A percentile compares a stretch with the other conserved stretches of the same genome.
Conservation (phyloP, 75 land plant species). For the Selaginella moellendorffii region DNA sequence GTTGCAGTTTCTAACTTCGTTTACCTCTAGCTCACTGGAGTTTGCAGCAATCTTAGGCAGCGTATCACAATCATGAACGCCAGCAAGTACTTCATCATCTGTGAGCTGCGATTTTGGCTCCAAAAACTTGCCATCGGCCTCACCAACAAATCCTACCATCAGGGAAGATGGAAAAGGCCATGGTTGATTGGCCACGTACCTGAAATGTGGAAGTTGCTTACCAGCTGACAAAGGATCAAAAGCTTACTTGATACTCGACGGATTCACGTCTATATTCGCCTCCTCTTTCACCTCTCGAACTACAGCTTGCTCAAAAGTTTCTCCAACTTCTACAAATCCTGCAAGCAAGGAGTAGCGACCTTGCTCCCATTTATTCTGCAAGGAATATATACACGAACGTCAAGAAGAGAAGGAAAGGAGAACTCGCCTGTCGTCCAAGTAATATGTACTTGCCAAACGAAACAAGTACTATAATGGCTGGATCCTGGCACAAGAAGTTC, state of each 20-base stretch:
- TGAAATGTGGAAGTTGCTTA: no score
- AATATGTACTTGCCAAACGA: constrained; percentile 34
- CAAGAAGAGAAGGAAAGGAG: no score
- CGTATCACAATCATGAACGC: constrained; percentile 16
- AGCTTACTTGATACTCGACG: constrained; percentile 20
- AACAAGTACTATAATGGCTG: constrained; percentile 38
- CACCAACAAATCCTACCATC: constrained; percentile 35
- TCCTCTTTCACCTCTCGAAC: constrained; percentile 37
- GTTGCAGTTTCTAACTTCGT: no score
- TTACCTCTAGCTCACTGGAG: constrained; percentile 32
- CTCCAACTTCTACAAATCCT: constrained; percentile 43
- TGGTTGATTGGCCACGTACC: constrained; percentile 32
- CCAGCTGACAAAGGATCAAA: no score
- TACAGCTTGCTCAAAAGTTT: constrained; percentile 36
- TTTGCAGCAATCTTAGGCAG: constrained; percentile 23
- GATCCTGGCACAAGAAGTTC: constrained; percentile 30
- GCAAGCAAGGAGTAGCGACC: constrained; percentile 37
- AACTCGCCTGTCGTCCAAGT: constrained; percentile 40
- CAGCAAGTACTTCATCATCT: constrained; percentile 1
- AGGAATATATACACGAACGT: no score
- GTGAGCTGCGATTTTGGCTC: background rate
- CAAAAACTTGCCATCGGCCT: constrained; percentile 6
- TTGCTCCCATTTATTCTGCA: constrained; percentile 33
- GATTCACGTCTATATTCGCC: constrained; percentile 26
- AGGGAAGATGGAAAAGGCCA: constrained; percentile 43